These are phyloP conservation scores for Hippophae rhamnoides DNA, from an alignment of 306 rosid genomes.

Conservation along the genomic window DNA sequence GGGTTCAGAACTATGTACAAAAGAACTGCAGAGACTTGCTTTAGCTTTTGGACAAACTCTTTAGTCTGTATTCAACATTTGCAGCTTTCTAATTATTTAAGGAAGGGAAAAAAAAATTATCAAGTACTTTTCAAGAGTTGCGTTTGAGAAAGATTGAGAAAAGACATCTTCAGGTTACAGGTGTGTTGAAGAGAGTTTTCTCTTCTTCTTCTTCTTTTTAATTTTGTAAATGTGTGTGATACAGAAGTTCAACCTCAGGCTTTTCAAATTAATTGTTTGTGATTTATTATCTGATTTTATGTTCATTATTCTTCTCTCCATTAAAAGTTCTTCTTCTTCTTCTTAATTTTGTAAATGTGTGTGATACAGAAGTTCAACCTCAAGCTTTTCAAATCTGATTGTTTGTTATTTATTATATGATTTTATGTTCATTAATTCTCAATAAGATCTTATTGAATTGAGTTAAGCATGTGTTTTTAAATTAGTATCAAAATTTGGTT, in stretches of 20 bases:
- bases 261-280: conserved; percentile 16
- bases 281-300: conserved; percentile 26
- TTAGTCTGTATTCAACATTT: conserved; percentile 27
- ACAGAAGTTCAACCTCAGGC: conserved; percentile 14
- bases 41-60: conserved; percentile 73
- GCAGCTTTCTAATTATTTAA: conserved; percentile 18
- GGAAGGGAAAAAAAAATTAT: conserved; percentile 23
- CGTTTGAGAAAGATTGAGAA: conserved; percentile 20
- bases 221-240: conserved; percentile 56
- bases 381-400: conserved; percentile 3
- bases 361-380: conserved; percentile 24
- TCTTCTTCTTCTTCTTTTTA: conserved; percentile 4
- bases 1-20: conserved; percentile 41
- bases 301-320: conserved; percentile 19
- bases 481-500: too few relatives aligned
- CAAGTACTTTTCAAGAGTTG: conserved; percentile 18
- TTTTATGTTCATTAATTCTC: background rate
- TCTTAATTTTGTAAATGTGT: conserved; percentile 47
- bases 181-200: conserved; percentile 45
- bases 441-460: too few relatives aligned
- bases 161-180: conserved; percentile 30
- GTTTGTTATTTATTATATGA: conserved; percentile 26
- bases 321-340: conserved; percentile 13
- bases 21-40: conserved; percentile 74
- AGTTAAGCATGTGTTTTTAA: too few relatives aligned